Base-by-base conservation (phyloP, 176 grass and related monocot species). In the Raddia guianensis region DNA sequence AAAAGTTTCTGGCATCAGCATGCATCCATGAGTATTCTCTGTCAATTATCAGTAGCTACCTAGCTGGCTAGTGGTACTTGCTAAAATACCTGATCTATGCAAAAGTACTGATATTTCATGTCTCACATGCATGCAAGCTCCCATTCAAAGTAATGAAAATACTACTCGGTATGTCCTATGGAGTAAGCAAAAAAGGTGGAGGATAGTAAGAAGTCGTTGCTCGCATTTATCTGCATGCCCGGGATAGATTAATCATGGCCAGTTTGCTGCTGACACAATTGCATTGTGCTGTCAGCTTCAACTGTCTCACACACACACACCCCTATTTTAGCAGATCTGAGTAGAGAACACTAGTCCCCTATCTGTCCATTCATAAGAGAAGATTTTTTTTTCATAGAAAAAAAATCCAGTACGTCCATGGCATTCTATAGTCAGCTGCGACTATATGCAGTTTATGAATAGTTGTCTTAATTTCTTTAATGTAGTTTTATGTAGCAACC, bases 91-190 rank as follows among this genome's bases (percentile, higher is more conserved):
- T 68, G 35, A 68, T 7, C 63, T 46, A 34, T 65, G 50, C 46
- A 32, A 76, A 64, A 18, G 6, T 44, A 75, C 44, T 80, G 37
- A 74, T 68, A 84, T 88, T 88, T 84, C 81, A 88, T 88, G 87
- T 63, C 76, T 19, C 10, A 14, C 10, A 14, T n/a, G 34, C 70
- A 18, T 46, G 34, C 56, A 61, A 49, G 16, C 19, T 70, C 10
- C 2, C 48, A 9, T 14, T 33, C 13, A 1, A 20, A 48, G 44
- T 54, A 13, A 33, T 0, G 2, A 9, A 34, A 62, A 18, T 12
- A 40, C 37, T 5, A 40, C 37, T 40, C 37, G 4, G 37, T 40
- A 40, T 40, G 37, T 2, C 2, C 37, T 5, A 40, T 40, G 37
- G 37, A 40, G 37, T 40, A 6, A 32, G 12, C 0, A 35, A 14